Conservation (phyloP, 2,329 filamentous ascomycete genomes). For the Sarocladiaceae sp. region DNA sequence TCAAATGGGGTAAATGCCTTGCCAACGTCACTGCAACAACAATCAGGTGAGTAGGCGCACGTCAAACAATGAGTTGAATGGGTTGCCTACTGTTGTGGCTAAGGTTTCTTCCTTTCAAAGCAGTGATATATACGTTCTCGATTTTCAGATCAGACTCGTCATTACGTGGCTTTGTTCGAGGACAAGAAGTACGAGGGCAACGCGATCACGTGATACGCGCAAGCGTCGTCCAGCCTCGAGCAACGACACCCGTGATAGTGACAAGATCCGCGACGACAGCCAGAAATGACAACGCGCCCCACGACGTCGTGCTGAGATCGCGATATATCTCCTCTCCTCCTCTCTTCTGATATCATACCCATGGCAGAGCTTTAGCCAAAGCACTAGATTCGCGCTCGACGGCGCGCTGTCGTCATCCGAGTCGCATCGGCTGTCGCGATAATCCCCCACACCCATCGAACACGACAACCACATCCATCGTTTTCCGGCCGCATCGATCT, state of each 20-base stretch:
- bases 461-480: neutral
- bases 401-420: constrained; percentile 8
- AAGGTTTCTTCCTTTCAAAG: too few relatives aligned
- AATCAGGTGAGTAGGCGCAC: too few relatives aligned
- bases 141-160: too few relatives aligned
- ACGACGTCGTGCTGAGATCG: neutral
- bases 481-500: neutral
- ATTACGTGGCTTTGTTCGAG: too few relatives aligned
- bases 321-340: neutral
- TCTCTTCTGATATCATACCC: neutral
- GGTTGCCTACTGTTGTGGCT: too few relatives aligned
- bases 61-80: too few relatives aligned
- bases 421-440: constrained; percentile 6
- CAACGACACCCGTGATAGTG: neutral
- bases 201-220: constrained; percentile 1
- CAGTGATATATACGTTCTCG: too few relatives aligned
- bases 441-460: neutral
- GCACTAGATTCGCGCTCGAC: constrained; percentile 4
- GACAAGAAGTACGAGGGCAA: neutral
- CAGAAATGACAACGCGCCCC: neutral
- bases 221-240: neutral
- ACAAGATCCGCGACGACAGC: neutral
- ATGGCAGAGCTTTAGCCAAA: neutral
- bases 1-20: too few relatives aligned
- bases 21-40: too few relatives aligned